A percentile compares a stretch with the other conserved stretches of the same genome.
Evolutionary conservation across 1,139 yeast genomes (phyloP).

Genomic region (Blastobotrys capitulatus): DNA sequence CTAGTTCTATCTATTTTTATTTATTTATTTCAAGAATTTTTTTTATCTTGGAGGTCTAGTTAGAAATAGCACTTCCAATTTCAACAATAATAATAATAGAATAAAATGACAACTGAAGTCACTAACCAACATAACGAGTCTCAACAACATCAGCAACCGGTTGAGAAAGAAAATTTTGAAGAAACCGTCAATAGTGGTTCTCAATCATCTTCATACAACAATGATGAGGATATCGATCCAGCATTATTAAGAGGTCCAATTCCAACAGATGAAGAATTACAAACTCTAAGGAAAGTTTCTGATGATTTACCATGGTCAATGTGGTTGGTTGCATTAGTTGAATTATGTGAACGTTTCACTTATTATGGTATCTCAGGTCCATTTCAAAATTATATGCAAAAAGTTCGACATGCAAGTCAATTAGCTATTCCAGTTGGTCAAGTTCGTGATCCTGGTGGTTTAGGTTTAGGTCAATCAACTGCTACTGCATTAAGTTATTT

Average conservation of each 20-base stretch:
- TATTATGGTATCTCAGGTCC: slow-evolving; percentile 76
- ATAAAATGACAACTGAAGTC: background rate
- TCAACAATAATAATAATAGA: too few relatives aligned
- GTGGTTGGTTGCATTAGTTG: slow-evolving; percentile 74
- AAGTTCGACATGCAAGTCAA: slow-evolving; percentile 38
- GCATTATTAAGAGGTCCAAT: slow-evolving; percentile 32
- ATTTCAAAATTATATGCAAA: slow-evolving; percentile 73
- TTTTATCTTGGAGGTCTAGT: too few relatives aligned
- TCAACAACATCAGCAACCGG: background rate
- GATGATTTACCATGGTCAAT: slow-evolving; percentile 44
- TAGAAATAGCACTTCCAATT: too few relatives aligned
- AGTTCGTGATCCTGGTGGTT: slow-evolving; percentile 42
- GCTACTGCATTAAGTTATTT: slow-evolving; percentile 74
- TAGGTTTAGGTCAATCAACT: slow-evolving; percentile 54
- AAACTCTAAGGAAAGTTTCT: slow-evolving; percentile 41
- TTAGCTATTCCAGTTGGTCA: slow-evolving; percentile 17
- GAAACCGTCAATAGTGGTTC: background rate
- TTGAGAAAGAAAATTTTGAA: background rate
- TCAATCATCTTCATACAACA: background rate
- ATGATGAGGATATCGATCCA: background rate
- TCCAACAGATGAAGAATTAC: slow-evolving; percentile 42
- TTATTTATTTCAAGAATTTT: too few relatives aligned
- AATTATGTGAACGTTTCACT: slow-evolving; percentile 78
- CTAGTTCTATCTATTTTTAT: too few relatives aligned
- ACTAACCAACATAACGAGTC: background rate